A percentile compares a stretch with the other conserved stretches of the same genome.
These are phyloP conservation scores for Hemerocallis citrina DNA, from an alignment of 106 monocot genomes.

Conservation along the genomic window DNA sequence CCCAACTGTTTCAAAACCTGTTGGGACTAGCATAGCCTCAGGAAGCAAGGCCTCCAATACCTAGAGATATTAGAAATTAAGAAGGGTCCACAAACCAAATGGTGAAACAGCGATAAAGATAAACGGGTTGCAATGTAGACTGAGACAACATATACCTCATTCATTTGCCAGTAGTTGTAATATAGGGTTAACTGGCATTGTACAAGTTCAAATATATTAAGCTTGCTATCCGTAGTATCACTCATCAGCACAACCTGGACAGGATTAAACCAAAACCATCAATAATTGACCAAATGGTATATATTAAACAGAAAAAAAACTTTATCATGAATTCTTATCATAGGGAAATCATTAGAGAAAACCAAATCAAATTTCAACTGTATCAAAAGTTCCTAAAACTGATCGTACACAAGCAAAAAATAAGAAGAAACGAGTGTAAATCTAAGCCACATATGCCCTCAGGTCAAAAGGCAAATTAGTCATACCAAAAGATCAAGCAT, in stretches of 20 bases:
- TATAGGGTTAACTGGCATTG: conserved; percentile 68
- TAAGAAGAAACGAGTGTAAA: too few species aligned
- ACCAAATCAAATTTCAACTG: not conserved
- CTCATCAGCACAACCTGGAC: conserved; percentile 52
- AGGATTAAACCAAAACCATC: conserved; percentile 3
- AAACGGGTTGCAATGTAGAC: not conserved
- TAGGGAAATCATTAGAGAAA: not conserved
- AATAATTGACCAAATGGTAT: not conserved
- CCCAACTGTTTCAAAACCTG: conserved; percentile 91
- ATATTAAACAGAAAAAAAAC: not conserved
- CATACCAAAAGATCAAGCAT: not conserved
- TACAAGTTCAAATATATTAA: conserved; percentile 44
- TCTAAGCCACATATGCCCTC: too few species aligned
- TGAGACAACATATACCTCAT: conserved; percentile 42
- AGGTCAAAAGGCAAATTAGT: not conserved
- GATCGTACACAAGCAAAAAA: not conserved
- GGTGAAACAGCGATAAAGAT: not conserved
- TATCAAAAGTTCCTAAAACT: not conserved
- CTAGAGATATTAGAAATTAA: conserved; percentile 20
- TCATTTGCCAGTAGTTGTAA: conserved; percentile 92
- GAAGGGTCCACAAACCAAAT: not conserved
- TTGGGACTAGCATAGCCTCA: conserved; percentile 50
- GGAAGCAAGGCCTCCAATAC: conserved; percentile 74
- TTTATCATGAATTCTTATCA: not conserved
- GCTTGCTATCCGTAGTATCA: conserved; percentile 9